Evolutionary conservation across 257 asterid genomes (phyloP), one percentile per base, ranked within the genome.

Genomic region (Galeopsis tetrahit): DNA sequence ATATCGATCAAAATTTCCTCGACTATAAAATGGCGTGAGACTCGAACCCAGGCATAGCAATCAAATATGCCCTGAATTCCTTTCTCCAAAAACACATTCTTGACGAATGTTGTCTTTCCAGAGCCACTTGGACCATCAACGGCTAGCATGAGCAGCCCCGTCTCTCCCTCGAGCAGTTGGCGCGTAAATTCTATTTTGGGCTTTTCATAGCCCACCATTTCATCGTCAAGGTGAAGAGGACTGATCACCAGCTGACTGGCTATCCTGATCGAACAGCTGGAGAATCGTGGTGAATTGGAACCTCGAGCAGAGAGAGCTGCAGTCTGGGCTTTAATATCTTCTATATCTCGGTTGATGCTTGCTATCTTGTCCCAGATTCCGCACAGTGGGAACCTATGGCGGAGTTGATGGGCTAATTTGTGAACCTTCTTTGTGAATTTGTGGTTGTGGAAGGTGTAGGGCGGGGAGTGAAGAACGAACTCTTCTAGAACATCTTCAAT

Each of bases 21-120:
- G 88, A 81, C 5, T 86, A 82, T 65, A 86, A 66, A 17, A 88
- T 46, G 8, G 59, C 10, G 33, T 4, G 33, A 15, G 6, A 7
- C 59, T 15, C 59, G 33, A 14, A 88, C 49, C 55, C 55, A 48
- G 7, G 55, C 55, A 1, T 48, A 48, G 55, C 55, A 48, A 13
- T 48, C 17, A n/a, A 48, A 48, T 4, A 3, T 13, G 0, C 4
- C 74, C 90, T 80, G 69, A 83, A 28, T 80, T 68, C 75, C 0
- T 44, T 61, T 68, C 71, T 2, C 33, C 10, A 52, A 3, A 17
- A 52, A 52, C 55, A 52, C 59, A 52, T 52, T 52, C 59, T 52
- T 52, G 59, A 52, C 33, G 33, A 52, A 15, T 7, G 59, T 52
- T 6, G 59, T 52, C 59, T 52, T 52, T 2, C 59, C 33, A 7